Evolutionary conservation across 2,329 filamentous ascomycete species (phyloP), one percentile per base, ranked within the genome.

Genomic region (Alternaria solani): DNA sequence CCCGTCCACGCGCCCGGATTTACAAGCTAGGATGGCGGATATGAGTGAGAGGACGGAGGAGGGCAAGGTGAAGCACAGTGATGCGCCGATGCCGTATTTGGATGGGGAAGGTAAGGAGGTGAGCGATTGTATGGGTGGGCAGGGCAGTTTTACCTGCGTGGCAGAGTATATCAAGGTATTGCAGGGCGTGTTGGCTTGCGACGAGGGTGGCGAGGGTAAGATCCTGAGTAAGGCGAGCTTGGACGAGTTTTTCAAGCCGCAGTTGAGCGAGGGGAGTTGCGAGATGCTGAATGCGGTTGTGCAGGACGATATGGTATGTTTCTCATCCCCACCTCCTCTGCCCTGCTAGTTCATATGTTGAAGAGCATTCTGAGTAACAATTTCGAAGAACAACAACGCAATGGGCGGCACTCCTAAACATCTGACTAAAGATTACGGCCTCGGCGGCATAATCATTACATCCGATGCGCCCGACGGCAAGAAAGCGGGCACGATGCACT

Each of bases 211-310:
- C 30, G 70, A 64, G 28, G 59, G 78, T 1, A 54, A 76, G 26
- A 68, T 60, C 1, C 1, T 60, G 7, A 28, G 14, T 7, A 70
- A 67, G 34, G 66, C 58, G 26, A 71, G 68, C 5, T 18, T 73
- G n/a, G 67, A 70, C 1, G 55, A 68, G 23, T 69, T 79, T 39
- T 78, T 79, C 46, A 65, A 62, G 30, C 73, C 75, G 20, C 72
- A 78, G 49, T 54, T 80, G 30, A 59, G 55, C 1, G 61, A 70
- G 7, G 61, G 25, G 11, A 62, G 62, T 32, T 51, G 39, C 7
- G 51, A 52, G 2, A 48, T 47, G 18, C 11, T 77, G 11, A 71
- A 68, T 7, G 81, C 81, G 0, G 81, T 85, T 11, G 12, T 75
- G 51, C 57, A 70, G 53, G 56, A 68, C 47, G 62, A 69, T 2